These are phyloP conservation scores for Fusarium sacchari DNA, from an alignment of 2,329 filamentous ascomycete genomes.

Conservation along the genomic window DNA sequence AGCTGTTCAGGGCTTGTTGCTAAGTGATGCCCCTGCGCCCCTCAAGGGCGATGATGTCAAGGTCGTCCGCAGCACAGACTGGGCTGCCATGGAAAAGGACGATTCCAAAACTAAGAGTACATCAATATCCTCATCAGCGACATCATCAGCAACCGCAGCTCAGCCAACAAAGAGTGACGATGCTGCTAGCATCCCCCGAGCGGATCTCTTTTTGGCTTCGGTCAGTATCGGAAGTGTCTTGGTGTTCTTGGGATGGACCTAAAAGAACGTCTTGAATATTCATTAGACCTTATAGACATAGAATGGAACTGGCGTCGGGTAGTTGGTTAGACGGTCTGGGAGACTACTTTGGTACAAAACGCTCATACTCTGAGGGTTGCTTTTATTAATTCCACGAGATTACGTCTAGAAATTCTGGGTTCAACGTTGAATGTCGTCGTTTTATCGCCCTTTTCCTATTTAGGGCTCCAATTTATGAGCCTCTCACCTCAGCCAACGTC, in stretches of 20 bases:
- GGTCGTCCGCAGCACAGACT: constrained; percentile 50
- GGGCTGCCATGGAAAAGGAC: constrained; percentile 24
- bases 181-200: constrained; percentile 27
- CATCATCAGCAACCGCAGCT: constrained; percentile 8
- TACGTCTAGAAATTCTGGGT: constrained; percentile 38
- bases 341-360: constrained; percentile 27
- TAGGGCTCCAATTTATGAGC: constrained; percentile 18
- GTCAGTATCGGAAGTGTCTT: constrained; percentile 36
- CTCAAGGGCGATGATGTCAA: constrained; percentile 60
- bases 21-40: constrained; percentile 55
- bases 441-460: constrained; percentile 9
- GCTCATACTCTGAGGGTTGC: constrained; percentile 27
- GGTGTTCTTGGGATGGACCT: constrained; percentile 32
- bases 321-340: constrained; percentile 12
- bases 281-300: constrained; percentile 33
- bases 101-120: constrained; percentile 29
- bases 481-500: constrained; percentile 58
- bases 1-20: constrained; percentile 68
- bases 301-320: constrained; percentile 27
- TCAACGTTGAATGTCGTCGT: constrained; percentile 36
- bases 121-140: constrained; percentile 8
- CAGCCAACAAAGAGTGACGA: constrained; percentile 33
- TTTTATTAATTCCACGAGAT: constrained; percentile 43
- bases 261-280: constrained; percentile 17
- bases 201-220: constrained; percentile 32